Base-by-base conservation (phyloP, 1,284 basidiomycete genomes). In the Phellopilus nigrolimitatus region DNA sequence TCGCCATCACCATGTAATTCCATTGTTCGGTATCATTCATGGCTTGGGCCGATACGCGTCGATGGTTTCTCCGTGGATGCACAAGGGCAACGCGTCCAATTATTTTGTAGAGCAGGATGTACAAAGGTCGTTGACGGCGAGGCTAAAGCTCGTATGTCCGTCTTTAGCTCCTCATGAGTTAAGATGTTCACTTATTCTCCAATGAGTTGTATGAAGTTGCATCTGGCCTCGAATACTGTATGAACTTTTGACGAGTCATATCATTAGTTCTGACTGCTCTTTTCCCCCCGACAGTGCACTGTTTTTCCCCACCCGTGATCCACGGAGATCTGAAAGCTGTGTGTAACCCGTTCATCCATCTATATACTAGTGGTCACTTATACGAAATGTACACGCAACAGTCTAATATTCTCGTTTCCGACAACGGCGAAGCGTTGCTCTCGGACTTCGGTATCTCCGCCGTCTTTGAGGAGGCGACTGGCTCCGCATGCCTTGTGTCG, bases 361-460 rank as follows among this genome's bases (percentile, higher is more conserved):
- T 27, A 24, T 28, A 10, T 17, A 15, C 7, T 15, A 42, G 2
- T 7, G 12, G 2, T 33, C 10, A 5, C 24, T 13, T 12, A 42
- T 10, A 19, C 39, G 12, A 17, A 9, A 12, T 17, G 2, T 13
- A 5, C 13, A 13, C 19, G 13, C 33, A 13, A 37, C 22, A 59
- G 33, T 59, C 59, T 1, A 71, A 71, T 45, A 55, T 71, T 3
- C 61, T 71, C 22, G 65, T 71, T 36, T 36, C 43, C 33, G 60
- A 61, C 22, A 56, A 62, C 1, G 60, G 60, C 4, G 47, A 51
- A n/a, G 62, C 66, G 0, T 55, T 57, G 28, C 50, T 68, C 7
- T 56, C 59, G 4, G 70, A 72, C 49, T 73, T 71, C 45, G 71
- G 70, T 7, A 60, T 71, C 9, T 71, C 71, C 0, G 62, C 57